Conservation (phyloP, 768 basidiomycete genomes). For the Psilocybe azurescens region DNA sequence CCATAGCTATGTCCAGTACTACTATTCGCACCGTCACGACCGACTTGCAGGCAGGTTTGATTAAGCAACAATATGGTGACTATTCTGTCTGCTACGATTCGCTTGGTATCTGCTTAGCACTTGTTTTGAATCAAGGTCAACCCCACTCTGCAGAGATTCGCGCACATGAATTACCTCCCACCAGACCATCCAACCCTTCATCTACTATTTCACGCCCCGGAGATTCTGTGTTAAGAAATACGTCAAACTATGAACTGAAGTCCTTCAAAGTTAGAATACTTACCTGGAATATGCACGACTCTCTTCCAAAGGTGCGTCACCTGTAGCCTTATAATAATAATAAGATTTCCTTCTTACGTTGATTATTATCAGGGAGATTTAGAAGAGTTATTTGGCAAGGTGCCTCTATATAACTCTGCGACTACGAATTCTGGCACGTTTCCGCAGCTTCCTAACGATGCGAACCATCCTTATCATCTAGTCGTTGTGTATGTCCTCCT, state of each 20-base stretch:
- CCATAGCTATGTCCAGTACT: slow-evolving; percentile 1
- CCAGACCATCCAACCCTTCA: slow-evolving; percentile 9
- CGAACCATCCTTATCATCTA: slow-evolving; percentile 74
- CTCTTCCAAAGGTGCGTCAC: slow-evolving; percentile 65
- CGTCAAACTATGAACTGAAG: slow-evolving; percentile 34
- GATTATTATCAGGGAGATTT: slow-evolving; percentile 64
- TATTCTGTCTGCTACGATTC: neutral
- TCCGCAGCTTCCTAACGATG: slow-evolving; percentile 54
- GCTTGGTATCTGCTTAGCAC: neutral
- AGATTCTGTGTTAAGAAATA: slow-evolving; percentile 19
- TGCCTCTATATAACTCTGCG: slow-evolving; percentile 47
- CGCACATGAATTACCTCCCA: slow-evolving; percentile 50
- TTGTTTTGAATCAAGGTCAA: slow-evolving; percentile 27
- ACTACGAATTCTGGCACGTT: slow-evolving; percentile 36
- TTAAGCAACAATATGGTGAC: slow-evolving; percentile 15
- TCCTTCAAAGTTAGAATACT: slow-evolving; percentile 72
- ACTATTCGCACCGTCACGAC: slow-evolving; percentile 2
- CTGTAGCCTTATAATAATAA: too few relatives aligned
- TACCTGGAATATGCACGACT: slow-evolving; percentile 90
- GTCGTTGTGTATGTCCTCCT: slow-evolving; percentile 67
- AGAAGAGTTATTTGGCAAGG: slow-evolving; percentile 69
- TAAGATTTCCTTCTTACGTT: too few relatives aligned
- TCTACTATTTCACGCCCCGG: neutral
- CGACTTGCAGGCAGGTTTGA: slow-evolving; percentile 14
- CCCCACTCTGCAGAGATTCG: slow-evolving; percentile 49